Evolutionary conservation across 2,329 filamentous ascomycete genomes (phyloP).

Genomic region (Epichloe uncinata): DNA sequence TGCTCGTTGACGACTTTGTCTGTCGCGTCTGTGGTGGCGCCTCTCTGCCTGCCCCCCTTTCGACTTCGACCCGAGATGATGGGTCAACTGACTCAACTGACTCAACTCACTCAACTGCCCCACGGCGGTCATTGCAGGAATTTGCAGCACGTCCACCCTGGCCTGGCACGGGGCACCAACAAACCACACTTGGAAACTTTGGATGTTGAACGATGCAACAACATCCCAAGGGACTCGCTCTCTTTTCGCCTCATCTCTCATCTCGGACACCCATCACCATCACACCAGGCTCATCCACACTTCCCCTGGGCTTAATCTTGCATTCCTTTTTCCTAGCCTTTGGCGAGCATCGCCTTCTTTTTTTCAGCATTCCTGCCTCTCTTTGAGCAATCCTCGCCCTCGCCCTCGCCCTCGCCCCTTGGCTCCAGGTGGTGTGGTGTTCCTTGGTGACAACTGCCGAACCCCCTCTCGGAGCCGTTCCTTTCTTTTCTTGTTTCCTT

Average conservation of each 20-base stretch:
- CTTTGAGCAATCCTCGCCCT: background rate
- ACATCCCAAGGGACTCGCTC: too few species aligned
- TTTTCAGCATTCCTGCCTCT: background rate
- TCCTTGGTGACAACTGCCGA: background rate
- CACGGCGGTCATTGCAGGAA: background rate
- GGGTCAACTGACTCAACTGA: background rate
- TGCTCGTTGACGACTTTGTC: background rate
- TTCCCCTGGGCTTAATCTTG: too few species aligned
- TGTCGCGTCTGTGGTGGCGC: too few species aligned
- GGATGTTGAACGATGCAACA: too few species aligned
- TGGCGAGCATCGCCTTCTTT: background rate
- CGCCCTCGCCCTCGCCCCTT: background rate
- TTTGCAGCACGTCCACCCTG: background rate
- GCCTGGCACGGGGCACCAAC: too few species aligned
- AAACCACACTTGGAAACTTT: too few species aligned
- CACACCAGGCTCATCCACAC: too few species aligned
- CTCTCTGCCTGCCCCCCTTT: too few species aligned
- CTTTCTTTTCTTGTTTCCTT: background rate
- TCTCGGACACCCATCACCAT: background rate
- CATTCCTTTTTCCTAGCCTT: background rate
- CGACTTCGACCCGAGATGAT: too few species aligned
- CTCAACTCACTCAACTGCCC: background rate
- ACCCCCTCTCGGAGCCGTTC: background rate
- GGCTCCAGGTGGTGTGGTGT: background rate
- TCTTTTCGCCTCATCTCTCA: background rate